Percentiles rank a stretch among this genome's conserved stretches.
Conservation (phyloP, 129 eudicot species). For the Oenanthe sinensis region DNA sequence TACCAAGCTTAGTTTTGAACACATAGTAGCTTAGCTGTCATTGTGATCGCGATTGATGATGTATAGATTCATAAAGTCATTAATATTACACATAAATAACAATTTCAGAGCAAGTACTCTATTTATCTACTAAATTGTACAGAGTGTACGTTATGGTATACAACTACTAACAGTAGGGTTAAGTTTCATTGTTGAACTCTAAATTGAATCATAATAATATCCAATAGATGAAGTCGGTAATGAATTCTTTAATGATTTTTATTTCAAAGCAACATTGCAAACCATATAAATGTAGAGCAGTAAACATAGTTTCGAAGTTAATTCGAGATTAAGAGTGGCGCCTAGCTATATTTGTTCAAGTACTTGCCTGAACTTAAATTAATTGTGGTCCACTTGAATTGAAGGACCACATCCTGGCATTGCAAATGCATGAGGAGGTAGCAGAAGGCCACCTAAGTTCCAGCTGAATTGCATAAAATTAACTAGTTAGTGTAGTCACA, state of each 20-base stretch:
- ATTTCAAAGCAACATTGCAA: neutral
- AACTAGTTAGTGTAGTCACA: too few species aligned
- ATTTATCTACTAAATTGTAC: too few species aligned
- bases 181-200: neutral
- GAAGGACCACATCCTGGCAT: neutral
- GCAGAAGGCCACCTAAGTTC: slow-evolving; percentile 1
- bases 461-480: neutral
- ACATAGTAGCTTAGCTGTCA: neutral
- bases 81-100: too few species aligned
- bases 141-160: too few species aligned
- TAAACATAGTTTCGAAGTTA: neutral
- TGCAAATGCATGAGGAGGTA: neutral
- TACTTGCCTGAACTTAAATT: neutral
- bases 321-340: neutral
- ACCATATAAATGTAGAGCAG: neutral
- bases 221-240: neutral
- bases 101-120: too few species aligned
- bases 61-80: too few species aligned
- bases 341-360: neutral
- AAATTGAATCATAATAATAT: neutral
- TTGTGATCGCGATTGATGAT: too few species aligned
- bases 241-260: neutral
- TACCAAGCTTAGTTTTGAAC: neutral
- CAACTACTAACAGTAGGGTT: too few species aligned
- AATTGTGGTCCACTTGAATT: neutral